phyloP scores from a whole-genome alignment of 805 yeast genomes.

The Diddensiella transvaalensis region DNA sequence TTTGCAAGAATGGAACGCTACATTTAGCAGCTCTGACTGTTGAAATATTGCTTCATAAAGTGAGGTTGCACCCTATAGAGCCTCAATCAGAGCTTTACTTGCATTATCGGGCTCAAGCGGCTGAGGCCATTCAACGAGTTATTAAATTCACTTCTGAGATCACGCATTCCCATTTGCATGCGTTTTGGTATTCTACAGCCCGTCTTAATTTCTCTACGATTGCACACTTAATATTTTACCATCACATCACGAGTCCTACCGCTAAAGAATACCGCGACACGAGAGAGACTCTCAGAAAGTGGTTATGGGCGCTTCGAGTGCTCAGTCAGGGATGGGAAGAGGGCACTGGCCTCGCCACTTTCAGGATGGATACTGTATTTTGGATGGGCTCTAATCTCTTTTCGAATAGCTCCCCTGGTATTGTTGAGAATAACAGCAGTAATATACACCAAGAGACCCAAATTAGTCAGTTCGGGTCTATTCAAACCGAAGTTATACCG shows the following conservation, averaged over 20 bases:
- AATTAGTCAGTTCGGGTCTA: neutral
- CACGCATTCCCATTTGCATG: constrained; percentile 34
- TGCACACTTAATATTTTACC: constrained; percentile 34
- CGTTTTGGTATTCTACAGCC: constrained; percentile 35
- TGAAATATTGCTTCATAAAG: constrained; percentile 30
- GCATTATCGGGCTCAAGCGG: constrained; percentile 27
- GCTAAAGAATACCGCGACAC: constrained; percentile 27
- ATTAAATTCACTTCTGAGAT: constrained; percentile 32
- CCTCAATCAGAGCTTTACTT: constrained; percentile 17
- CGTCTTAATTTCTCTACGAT: constrained; percentile 31
- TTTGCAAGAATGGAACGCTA: constrained; percentile 32
- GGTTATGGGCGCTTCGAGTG: constrained; percentile 33
- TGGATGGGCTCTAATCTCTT: constrained; percentile 29
- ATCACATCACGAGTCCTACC: constrained; percentile 31
- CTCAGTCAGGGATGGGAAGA: constrained; percentile 36
- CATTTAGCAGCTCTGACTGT: constrained; percentile 30
- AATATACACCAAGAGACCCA: neutral
- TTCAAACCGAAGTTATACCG: neutral
- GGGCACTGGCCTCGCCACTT: constrained; percentile 35
- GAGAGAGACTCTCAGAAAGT: constrained; percentile 29
- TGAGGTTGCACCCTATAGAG: constrained; percentile 26
- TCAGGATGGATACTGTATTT: constrained; percentile 33
- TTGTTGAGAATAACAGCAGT: no score
- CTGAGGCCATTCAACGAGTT: constrained; percentile 29
- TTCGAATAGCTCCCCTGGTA: constrained; percentile 3